Evolutionary conservation across 2,329 filamentous ascomycete genomes (phyloP).

Genomic region (Alternaria angustiovoidea): DNA sequence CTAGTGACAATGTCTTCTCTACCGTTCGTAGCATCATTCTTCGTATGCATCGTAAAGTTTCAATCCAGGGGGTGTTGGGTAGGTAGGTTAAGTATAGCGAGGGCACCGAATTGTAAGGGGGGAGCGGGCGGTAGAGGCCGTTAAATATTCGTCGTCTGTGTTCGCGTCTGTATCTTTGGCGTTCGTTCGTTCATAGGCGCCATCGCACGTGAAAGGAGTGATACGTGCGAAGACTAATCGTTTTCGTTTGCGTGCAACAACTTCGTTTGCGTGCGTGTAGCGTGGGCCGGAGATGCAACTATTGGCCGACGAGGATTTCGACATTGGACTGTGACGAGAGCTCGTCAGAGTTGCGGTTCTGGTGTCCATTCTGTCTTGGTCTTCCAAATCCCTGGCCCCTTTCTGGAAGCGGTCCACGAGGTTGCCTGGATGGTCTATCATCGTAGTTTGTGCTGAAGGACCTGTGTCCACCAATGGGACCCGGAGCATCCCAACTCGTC

Average conservation of each 20-base stretch:
- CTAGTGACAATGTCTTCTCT: conserved; percentile 31
- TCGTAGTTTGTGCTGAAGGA: conserved; percentile 68
- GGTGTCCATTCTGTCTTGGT: conserved; percentile 68
- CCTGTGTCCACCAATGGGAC: conserved; percentile 70
- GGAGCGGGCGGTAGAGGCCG: conserved; percentile 31
- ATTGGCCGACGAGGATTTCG: conserved; percentile 71
- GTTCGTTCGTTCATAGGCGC: conserved; percentile 26
- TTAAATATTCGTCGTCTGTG: conserved; percentile 33
- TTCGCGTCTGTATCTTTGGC: background rate
- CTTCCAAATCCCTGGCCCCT: conserved; percentile 65
- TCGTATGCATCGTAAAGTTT: conserved; percentile 50
- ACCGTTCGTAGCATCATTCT: conserved; percentile 53
- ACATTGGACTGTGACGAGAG: conserved; percentile 67
- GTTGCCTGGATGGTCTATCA: conserved; percentile 67
- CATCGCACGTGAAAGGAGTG: conserved; percentile 35
- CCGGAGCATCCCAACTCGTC: conserved; percentile 68
- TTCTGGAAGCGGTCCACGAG: conserved; percentile 68
- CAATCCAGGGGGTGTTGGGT: conserved; percentile 32
- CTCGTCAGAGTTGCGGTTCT: conserved; percentile 69
- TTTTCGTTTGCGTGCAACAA: conserved; percentile 15
- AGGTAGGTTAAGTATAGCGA: too few species aligned
- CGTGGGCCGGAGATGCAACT: conserved; percentile 21
- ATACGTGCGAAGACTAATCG: conserved; percentile 30
- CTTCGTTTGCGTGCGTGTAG: conserved; percentile 15
- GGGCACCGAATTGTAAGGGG: too few species aligned